Evolutionary conservation across 371 early-diverging fungal species (phyloP).

Genomic region (Mortierella sp.): DNA sequence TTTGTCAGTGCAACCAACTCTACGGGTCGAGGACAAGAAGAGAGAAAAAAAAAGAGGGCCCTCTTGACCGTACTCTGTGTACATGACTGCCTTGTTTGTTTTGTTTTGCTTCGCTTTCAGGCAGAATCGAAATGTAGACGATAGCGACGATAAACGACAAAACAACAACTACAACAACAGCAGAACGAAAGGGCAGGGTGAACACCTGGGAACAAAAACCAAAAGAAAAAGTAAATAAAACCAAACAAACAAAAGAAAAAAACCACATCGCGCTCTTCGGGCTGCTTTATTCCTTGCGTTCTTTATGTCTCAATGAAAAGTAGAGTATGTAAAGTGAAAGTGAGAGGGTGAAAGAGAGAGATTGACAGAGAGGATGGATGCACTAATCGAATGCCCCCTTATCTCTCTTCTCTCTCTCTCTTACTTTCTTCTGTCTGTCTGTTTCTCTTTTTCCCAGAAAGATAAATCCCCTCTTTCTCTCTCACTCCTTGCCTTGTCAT

Average conservation of each 20-base stretch:
- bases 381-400: not conserved
- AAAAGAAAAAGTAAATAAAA: not conserved
- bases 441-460: not conserved
- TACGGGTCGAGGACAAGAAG: not conserved
- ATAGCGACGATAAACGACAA: not conserved
- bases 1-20: not conserved
- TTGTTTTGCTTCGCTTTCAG: slow-evolving; percentile 6
- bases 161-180: not conserved
- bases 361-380: not conserved
- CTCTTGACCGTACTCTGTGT: not conserved
- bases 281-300: not conserved
- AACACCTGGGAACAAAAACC: not conserved
- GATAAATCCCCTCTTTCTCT: not conserved
- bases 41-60: not conserved
- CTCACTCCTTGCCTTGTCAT: not conserved
- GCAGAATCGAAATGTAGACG: not conserved
- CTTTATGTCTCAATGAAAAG: not conserved
- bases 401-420: not conserved
- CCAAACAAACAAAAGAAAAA: not conserved
- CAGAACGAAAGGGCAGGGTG: not conserved
- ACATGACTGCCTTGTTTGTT: not conserved
- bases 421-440: not conserved
- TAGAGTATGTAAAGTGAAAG: not conserved
- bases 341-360: not conserved
- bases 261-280: not conserved